A percentile compares a stretch with the other conserved stretches of the same genome.
These are phyloP conservation scores for Annulohypoxylon nitens DNA, from an alignment of 495 filamentous ascomycete species.

Conservation along the genomic window DNA sequence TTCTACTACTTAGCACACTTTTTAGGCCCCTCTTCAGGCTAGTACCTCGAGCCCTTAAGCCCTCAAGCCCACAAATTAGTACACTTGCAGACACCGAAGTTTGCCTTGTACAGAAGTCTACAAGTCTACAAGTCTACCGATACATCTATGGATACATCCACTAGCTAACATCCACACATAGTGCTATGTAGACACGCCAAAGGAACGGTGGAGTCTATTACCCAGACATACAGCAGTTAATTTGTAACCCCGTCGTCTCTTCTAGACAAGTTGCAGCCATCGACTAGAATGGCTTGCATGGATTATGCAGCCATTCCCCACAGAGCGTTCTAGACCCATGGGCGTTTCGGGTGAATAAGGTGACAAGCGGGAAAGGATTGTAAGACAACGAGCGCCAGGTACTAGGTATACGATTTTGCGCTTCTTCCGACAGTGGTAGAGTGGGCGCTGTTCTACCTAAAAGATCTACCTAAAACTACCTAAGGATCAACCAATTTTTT, in stretches of 20 bases:
- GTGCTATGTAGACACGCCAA: conserved; percentile 22
- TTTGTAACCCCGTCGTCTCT: conserved; percentile 47
- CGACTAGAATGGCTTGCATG: conserved; percentile 48
- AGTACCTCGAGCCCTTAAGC: conserved; percentile 33
- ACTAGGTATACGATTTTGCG: conserved; percentile 11
- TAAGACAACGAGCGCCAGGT: conserved; percentile 32
- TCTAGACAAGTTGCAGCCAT: conserved; percentile 46
- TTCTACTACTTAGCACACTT: conserved; percentile 26
- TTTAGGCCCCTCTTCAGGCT: conserved; percentile 26
- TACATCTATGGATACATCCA: no score
- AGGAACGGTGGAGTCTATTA: conserved; percentile 45
- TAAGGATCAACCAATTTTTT: conserved; percentile 3
- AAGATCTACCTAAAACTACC: background rate
- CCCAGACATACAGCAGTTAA: conserved; percentile 44
- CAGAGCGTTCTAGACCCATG: conserved; percentile 46
- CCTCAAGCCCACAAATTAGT: conserved; percentile 44
- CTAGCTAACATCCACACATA: no score
- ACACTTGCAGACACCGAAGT: conserved; percentile 48
- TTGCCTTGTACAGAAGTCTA: conserved; percentile 47
- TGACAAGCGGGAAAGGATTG: conserved; percentile 46
- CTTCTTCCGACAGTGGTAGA: conserved; percentile 25
- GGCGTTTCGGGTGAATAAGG: conserved; percentile 49
- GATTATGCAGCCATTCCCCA: conserved; percentile 42
- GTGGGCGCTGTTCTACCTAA: background rate
- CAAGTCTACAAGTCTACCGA: conserved; percentile 33